Evolutionary conservation across 2,329 filamentous ascomycete species (phyloP), one percentile per base, ranked within the genome.

Genomic region (Hirsutella thompsonii): DNA sequence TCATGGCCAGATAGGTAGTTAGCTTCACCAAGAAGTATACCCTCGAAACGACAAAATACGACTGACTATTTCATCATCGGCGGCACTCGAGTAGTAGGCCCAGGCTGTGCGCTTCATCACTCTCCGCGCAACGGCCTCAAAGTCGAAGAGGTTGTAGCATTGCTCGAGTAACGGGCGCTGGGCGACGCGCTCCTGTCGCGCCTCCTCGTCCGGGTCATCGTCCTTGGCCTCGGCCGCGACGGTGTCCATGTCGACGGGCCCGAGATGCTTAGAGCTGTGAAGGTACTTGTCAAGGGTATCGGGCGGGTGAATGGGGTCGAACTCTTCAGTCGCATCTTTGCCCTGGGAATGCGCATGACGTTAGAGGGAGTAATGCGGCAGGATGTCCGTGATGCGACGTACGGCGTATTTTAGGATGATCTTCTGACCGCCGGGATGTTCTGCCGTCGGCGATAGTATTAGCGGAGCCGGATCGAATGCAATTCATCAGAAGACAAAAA

Each of bases 61-160:
- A 26, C 39, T 36, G 16, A 64, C 62, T 49, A 67, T 66, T 49
- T 67, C 63, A 42, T 67, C 63, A 23, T 67, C 63, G 0, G 90
- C 87, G 42, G 86, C 90, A 55, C 84, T 92, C 1, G 87, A 94
- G 62, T 98, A 98, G 67, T 98, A 98, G 20, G 84, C 92, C 92
- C 92, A 98, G 0, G 90, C 90, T 1, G 81, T 83, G 68, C 84
- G 93, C 74, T 94, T 95, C 90, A 96, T 95, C 42, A 93, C 78
- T 32, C 78, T 71, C 52, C 82, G 79, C 5, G 92, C 92, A 29
- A 96, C 90, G 3, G 86, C 79, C 70, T 98, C 92, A 59, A 98
- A 98, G 64, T 98, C 92, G 66, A 92, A 76, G 45, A 95, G 65
- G 59, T 95, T 95, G 63, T 89, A 94, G 68, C 88, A 94, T 59